These are phyloP conservation scores for Echites panduratus DNA, from an alignment of 257 asterid genomes.

Conservation along the genomic window DNA sequence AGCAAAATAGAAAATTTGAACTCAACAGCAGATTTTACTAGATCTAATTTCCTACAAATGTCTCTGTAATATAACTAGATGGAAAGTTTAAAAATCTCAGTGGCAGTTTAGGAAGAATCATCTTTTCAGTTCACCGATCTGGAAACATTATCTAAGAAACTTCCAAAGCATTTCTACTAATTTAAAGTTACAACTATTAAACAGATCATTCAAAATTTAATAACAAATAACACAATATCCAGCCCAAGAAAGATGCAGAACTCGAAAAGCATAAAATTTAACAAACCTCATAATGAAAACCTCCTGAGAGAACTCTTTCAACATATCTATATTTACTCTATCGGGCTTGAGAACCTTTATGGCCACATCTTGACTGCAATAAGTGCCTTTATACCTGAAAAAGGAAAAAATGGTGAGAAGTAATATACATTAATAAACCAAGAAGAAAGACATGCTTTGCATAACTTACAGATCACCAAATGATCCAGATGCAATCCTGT, in stretches of 20 bases:
- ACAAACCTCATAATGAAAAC: slow-evolving; percentile 46
- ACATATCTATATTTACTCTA: slow-evolving; percentile 32
- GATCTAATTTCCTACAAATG: neutral
- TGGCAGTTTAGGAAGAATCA: neutral
- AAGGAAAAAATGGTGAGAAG: slow-evolving; percentile 6
- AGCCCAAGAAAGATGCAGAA: neutral
- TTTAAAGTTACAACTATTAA: neutral
- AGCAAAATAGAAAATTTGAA: neutral
- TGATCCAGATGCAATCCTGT: slow-evolving; percentile 41
- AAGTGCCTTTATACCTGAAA: slow-evolving; percentile 40
- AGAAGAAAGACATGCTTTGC: neutral
- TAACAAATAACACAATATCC: neutral
- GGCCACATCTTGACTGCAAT: slow-evolving; percentile 51
- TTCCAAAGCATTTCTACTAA: neutral
- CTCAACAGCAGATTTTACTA: neutral
- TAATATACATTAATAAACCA: neutral
- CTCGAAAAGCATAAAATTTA: neutral
- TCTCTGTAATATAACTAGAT: neutral
- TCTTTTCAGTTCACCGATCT: neutral
- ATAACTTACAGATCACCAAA: slow-evolving; percentile 39
- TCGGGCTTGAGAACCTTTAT: slow-evolving; percentile 47
- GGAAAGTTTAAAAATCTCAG: neutral
- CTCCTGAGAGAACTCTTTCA: slow-evolving; percentile 44
- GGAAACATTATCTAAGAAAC: neutral
- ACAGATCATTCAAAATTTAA: neutral